Conservation (phyloP, 2,329 filamentous ascomycete genomes). For the Fusarium nanum region DNA sequence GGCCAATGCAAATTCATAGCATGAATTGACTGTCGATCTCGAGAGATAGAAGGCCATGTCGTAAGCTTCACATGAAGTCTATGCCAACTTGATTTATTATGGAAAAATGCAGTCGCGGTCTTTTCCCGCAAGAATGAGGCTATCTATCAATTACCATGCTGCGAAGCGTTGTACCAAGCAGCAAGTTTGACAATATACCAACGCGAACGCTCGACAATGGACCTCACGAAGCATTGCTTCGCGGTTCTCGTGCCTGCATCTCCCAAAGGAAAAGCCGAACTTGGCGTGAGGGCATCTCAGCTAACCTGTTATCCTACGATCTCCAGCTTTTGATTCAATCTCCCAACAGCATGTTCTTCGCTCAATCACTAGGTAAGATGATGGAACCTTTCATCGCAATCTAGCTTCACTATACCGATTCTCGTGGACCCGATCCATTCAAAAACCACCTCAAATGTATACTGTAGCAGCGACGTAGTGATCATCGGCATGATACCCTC, state of each 20-base stretch:
- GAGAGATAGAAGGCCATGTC: not conserved
- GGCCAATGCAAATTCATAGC: not conserved
- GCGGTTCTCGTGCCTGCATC: not conserved
- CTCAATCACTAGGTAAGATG: not conserved
- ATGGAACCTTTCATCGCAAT: no score
- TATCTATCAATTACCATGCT: not conserved
- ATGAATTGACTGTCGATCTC: not conserved
- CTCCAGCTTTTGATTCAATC: no score
- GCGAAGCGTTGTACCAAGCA: not conserved
- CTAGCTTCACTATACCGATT: not conserved
- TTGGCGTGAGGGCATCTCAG: no score
- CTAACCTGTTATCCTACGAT: not conserved
- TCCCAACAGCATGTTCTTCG: rapidly evolving
- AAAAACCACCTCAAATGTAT: not conserved
- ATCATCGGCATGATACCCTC: not conserved
- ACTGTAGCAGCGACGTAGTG: not conserved
- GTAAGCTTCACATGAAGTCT: no score
- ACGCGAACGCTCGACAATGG: not conserved
- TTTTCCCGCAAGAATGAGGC: not conserved
- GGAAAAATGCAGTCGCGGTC: no score
- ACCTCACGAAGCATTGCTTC: not conserved
- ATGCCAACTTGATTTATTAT: not conserved
- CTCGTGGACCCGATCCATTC: rapidly evolving
- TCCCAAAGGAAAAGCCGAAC: no score
- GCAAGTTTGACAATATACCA: not conserved